phyloP scores from a whole-genome alignment of 495 filamentous ascomycete genomes.

The Daldinia concentrica region DNA sequence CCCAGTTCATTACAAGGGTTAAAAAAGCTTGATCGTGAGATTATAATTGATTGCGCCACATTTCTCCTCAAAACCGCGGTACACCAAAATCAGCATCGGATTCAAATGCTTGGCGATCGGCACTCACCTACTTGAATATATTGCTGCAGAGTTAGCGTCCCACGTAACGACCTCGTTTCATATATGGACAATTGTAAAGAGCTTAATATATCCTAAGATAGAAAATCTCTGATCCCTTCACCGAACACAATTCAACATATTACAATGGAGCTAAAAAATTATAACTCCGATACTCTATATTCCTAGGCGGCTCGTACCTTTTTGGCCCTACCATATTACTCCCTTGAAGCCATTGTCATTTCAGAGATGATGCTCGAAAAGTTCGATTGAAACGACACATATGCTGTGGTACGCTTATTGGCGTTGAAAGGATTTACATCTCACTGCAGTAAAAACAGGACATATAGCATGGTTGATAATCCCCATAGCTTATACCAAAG shows the following conservation, averaged over 20 bases:
- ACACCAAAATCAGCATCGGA: background rate
- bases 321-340: background rate
- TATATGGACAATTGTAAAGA: background rate
- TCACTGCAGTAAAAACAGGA: background rate
- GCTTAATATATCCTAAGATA: background rate
- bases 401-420: background rate
- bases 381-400: background rate
- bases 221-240: background rate
- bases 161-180: background rate
- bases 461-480: background rate
- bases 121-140: background rate
- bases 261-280: background rate
- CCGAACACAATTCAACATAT: background rate
- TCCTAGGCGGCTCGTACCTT: background rate
- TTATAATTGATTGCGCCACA: constrained; percentile 4
- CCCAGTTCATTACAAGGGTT: background rate
- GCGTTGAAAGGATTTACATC: background rate
- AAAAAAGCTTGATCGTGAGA: constrained; percentile 2
- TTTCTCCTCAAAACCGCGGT: background rate
- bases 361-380: background rate
- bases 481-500: too few species aligned
- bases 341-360: background rate
- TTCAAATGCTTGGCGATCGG: constrained; percentile 3
- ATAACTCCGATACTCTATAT: too few species aligned
- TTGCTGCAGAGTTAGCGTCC: background rate